Base-by-base conservation (phyloP, 345 rosid genomes). In the Ceriops decandra region DNA sequence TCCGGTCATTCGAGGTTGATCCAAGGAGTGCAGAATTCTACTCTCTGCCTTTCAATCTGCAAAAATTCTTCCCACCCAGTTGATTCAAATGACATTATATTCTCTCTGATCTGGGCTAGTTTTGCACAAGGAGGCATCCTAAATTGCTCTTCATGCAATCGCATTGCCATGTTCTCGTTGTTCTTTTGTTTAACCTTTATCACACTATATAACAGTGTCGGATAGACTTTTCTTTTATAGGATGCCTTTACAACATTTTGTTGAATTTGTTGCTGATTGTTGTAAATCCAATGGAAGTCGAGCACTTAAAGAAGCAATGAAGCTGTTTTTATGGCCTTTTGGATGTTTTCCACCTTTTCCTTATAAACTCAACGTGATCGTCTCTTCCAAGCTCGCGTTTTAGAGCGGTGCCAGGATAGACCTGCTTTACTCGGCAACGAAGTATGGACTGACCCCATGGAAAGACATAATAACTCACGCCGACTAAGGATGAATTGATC, bases 1-100 rank as follows among this genome's bases (percentile, higher is more conserved):
- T 88, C 91, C 64, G 77, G 80, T 73, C 87, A 11, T 95, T 76
- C 88, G 72, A 87, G 72, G 81, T 78, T 0, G 99, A 95, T 68
- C 11, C 84, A 0, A 87, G 98, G 78, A 95, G 87, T 46, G 87
- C 81, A 57, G 99, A 95, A 72, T 95, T 90, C 73, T 95, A 95
- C 74, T 86, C 97, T 54, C 82, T 95, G 68, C 99, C 99, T 36
- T 90, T 95, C 82, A 91, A 84, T 51, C 95, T 95, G 42, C 84
- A 90, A 85, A 88, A 82, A 67, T 95, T 88, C 72, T 95, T 95
- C 81, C 99, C 98, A 72, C 80, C 99, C 9, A 90, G 82, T 62
- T 95, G 84, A 84, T 72, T 33, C 5, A 69, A 31, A 36, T 60
- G 21, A 31, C 52, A 38, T 21, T 15, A 15, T 13, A 42, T 42